A percentile compares a stretch with the other conserved stretches of the same genome.
These are phyloP conservation scores for Penicillium sclerotigenum DNA, from an alignment of 2,329 filamentous ascomycete genomes.

Conservation along the genomic window DNA sequence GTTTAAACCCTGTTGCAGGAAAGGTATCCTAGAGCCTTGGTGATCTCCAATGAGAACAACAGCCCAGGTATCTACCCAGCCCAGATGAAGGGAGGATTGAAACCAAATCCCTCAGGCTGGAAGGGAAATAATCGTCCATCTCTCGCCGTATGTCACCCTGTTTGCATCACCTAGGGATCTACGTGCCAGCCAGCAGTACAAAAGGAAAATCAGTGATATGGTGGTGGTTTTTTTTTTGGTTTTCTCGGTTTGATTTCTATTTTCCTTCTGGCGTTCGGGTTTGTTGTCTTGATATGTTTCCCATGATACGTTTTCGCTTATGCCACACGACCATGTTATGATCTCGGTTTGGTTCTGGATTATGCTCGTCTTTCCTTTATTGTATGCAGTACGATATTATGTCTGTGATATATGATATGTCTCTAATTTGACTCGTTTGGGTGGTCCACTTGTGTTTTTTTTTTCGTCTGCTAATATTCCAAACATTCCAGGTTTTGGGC, in stretches of 20 bases:
- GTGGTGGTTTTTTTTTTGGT: neutral
- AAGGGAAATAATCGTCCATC: neutral
- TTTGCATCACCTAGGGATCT: neutral
- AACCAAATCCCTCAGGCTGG: neutral
- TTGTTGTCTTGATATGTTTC: constrained; percentile 4
- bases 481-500: neutral
- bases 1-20: neutral
- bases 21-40: neutral
- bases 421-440: neutral
- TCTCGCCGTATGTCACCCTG: neutral
- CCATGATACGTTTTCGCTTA: neutral
- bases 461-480: neutral
- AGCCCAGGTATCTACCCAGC: neutral
- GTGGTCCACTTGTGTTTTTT: neutral
- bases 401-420: constrained; percentile 1
- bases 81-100: neutral
- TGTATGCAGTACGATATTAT: constrained; percentile 3
- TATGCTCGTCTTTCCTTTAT: neutral
- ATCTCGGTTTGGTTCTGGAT: neutral
- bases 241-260: neutral
- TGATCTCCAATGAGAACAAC: neutral
- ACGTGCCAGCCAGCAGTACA: neutral
- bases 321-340: neutral
- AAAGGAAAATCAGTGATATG: neutral
- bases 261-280: constrained; percentile 4